Evolutionary conservation across 2,329 filamentous ascomycete genomes (phyloP).

Genomic region (Pyricularia sp.): DNA sequence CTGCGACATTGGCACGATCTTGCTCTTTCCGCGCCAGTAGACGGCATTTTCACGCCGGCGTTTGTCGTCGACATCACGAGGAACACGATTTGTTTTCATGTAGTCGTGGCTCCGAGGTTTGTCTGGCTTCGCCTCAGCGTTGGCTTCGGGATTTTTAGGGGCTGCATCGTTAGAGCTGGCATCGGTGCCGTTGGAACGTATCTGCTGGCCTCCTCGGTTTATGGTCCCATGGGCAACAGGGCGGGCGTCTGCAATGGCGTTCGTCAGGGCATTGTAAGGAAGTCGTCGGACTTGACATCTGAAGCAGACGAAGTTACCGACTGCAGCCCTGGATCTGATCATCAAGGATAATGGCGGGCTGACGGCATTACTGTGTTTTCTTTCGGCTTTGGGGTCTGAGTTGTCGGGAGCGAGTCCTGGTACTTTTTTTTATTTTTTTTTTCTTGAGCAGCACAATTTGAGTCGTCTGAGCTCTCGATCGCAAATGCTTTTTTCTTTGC

Average conservation of each 20-base stretch:
- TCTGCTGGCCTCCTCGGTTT: neutral
- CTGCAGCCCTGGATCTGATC: conserved; percentile 1
- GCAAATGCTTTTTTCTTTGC: neutral
- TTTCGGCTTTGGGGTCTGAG: neutral
- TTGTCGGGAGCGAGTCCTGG: neutral
- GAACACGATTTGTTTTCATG: too few relatives aligned
- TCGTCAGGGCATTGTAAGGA: neutral
- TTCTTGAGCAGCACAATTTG: neutral
- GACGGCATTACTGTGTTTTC: neutral
- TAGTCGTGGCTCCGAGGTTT: neutral
- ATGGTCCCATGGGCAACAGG: neutral
- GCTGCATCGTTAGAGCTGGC: neutral
- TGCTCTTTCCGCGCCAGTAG: conserved; percentile 10
- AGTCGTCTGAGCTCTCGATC: neutral
- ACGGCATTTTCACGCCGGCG: neutral
- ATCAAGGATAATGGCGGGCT: neutral
- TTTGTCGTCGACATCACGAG: neutral
- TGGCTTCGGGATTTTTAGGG: neutral
- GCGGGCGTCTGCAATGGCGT: neutral
- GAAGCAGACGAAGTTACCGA: conserved; percentile 10
- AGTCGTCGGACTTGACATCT: conserved; percentile 8
- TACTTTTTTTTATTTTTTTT: neutral
- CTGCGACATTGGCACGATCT: conserved; percentile 9
- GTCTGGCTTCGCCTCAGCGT: neutral
- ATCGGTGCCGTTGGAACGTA: neutral